Conservation (phyloP, 306 rosid genomes). For the Medicago ruthenica region DNA sequence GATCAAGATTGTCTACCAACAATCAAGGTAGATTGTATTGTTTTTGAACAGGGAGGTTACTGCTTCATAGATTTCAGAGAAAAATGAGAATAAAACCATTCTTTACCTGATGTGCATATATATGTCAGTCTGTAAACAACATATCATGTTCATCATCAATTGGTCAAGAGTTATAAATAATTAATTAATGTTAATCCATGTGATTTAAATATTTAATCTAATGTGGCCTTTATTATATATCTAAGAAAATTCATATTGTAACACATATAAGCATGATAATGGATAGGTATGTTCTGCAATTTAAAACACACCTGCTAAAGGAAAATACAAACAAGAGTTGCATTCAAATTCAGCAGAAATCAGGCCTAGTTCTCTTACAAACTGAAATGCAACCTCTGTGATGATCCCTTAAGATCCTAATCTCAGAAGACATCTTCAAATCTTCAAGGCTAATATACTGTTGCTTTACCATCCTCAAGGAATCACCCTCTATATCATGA, state of each 20-base stretch:
- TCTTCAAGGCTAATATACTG: slow-evolving; percentile 94
- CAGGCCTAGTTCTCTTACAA: slow-evolving; percentile 79
- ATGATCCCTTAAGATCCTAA: slow-evolving; percentile 91
- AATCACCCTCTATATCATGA: slow-evolving; percentile 75
- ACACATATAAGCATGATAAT: slow-evolving; percentile 27
- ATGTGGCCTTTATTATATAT: background rate
- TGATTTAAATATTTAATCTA: background rate
- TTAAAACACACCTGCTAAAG: slow-evolving; percentile 32
- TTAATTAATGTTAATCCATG: background rate
- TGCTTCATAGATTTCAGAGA: background rate
- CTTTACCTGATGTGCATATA: background rate
- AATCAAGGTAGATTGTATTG: background rate
- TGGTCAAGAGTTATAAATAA: background rate
- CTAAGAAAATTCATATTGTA: background rate
- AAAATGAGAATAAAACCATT: background rate
- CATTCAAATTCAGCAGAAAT: slow-evolving; percentile 65
- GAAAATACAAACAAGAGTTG: slow-evolving; percentile 4
- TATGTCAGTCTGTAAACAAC: background rate
- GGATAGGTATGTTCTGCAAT: slow-evolving; percentile 30
- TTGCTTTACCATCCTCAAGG: slow-evolving; percentile 92
- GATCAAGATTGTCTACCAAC: background rate
- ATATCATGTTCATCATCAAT: slow-evolving; percentile 7
- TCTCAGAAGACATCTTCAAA: slow-evolving; percentile 79
- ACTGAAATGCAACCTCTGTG: slow-evolving; percentile 84
- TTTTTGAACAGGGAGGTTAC: no score